A percentile compares a stretch with the other conserved stretches of the same genome.
These are phyloP conservation scores for Arxiozyma slooffiae DNA, from an alignment of 1,139 yeast species.

Conservation along the genomic window DNA sequence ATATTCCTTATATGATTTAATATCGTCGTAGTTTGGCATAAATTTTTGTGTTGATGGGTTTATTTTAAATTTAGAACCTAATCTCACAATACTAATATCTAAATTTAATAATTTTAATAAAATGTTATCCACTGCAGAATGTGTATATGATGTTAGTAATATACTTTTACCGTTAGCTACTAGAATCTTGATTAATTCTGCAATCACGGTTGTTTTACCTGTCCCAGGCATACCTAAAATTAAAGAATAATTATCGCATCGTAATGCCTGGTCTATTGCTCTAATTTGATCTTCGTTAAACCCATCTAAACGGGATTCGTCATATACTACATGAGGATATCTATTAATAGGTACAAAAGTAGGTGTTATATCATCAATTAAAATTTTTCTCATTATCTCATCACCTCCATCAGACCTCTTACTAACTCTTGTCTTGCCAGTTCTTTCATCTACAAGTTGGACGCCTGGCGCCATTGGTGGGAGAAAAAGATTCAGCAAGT, in stretches of 20 bases:
- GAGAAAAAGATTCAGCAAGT: slow-evolving; percentile 56
- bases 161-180: slow-evolving; percentile 56
- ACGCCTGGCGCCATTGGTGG: slow-evolving; percentile 22
- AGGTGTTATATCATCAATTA: slow-evolving; percentile 54
- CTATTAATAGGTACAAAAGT: slow-evolving; percentile 26
- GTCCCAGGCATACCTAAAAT: slow-evolving; percentile 98
- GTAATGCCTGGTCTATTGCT: slow-evolving; percentile 58
- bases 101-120: slow-evolving; percentile 53
- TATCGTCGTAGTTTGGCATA: slow-evolving; percentile 38
- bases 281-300: slow-evolving; percentile 59
- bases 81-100: slow-evolving; percentile 43
- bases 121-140: slow-evolving; percentile 92
- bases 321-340: slow-evolving; percentile 25
- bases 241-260: slow-evolving; percentile 65
- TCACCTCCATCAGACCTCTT: slow-evolving; percentile 42
- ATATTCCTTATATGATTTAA: slow-evolving; percentile 40
- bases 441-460: slow-evolving; percentile 10
- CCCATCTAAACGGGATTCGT: slow-evolving; percentile 7
- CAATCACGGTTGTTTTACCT: slow-evolving; percentile 90
- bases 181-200: slow-evolving; percentile 55
- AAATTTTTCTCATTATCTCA: slow-evolving; percentile 40
- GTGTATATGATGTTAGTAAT: slow-evolving; percentile 78
- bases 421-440: slow-evolving; percentile 9
- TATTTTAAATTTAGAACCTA: slow-evolving; percentile 49
- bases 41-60: slow-evolving; percentile 53